Base-by-base conservation (phyloP, 176 grass and related monocot genomes). In the Alloteropsis semialata region DNA sequence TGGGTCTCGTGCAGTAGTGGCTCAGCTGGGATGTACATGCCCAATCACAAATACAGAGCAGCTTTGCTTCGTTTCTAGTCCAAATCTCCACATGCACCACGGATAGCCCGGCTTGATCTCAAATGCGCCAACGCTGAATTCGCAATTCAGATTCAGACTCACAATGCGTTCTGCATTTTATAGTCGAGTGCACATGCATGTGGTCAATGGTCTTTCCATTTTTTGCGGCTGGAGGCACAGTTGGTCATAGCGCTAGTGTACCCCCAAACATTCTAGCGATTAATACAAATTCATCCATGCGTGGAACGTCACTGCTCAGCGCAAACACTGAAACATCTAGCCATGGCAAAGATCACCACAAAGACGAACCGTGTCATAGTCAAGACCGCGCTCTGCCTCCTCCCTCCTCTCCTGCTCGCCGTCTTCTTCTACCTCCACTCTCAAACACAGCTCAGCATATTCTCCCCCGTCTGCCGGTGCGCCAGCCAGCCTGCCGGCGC, bases 401-500 rank as follows among this genome's bases (percentile, higher is more conserved):
- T 69, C 42, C 60, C 82, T 13, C 84, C 69, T 21, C 49, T 88
- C 38, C 29, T 95, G 6, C 65, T 86, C 69, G 29, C 65, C 22
- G 11, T 69, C 54, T 18, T 90, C 72, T 64, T 90, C 73, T 85
- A 88, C 67, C 13, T 92, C 48, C 68, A 86, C 61, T 62, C 77
- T 8, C 56, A 69, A 57, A 70, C 74, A 27, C 55, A 58, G 22
- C 75, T 83, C 54, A 63, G 46, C 34, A 17, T 79, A 61, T 81
- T 67, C 67, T 88, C 48, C 81, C 36, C 53, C 2, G 21, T 75
- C 78, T n/a, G 42, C 65, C 78, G 37, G 59, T 67, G 83, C 28
- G 50, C 32, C 33, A 57, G 17, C 53, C 44, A 44, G 22, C 36
- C 76, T 0, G 12, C 75, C 42, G 9, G n/a, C 19, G n/a, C 19